Evolutionary conservation across 192 early-diverging fungal genomes (phyloP).

Genomic region (Cladochytrium replicatum): DNA sequence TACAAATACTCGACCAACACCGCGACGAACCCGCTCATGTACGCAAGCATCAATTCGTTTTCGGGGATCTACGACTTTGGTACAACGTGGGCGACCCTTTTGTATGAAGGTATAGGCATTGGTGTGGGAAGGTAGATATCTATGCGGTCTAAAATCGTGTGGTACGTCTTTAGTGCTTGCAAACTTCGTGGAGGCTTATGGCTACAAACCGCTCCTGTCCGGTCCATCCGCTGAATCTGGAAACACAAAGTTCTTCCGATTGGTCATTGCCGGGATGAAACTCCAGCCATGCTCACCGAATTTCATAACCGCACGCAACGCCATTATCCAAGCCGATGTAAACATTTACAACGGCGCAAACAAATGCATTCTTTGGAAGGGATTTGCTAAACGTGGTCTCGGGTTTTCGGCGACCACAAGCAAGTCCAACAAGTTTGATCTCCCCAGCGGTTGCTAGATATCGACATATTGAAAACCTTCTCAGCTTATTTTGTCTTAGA

Average conservation of each 20-base stretch:
- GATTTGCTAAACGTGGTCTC: conserved; percentile 59
- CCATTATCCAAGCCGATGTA: conserved; percentile 6
- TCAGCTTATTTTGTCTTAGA: no score
- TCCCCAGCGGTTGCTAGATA: no score
- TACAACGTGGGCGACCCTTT: conserved; percentile 48
- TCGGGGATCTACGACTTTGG: conserved; percentile 48
- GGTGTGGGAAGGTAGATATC: conserved; percentile 26
- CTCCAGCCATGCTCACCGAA: conserved; percentile 23
- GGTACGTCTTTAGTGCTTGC: no score
- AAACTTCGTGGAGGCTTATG: no score
- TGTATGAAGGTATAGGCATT: no score
- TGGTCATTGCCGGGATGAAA: conserved; percentile 40
- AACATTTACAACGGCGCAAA: not conserved
- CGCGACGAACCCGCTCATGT: conserved; percentile 24
- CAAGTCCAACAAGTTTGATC: conserved; percentile 10
- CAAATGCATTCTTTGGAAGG: conserved; percentile 48
- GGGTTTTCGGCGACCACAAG: conserved; percentile 23
- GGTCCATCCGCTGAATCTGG: conserved; percentile 16
- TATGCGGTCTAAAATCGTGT: conserved; percentile 21
- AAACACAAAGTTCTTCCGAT: conserved; percentile 28
- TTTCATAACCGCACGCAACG: conserved; percentile 15
- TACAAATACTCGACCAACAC: conserved; percentile 50
- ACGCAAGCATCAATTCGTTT: conserved; percentile 14
- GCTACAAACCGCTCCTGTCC: no score
- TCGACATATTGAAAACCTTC: no score